A percentile compares a stretch with the other conserved stretches of the same genome.
Evolutionary conservation across 306 rosid genomes (phyloP).

Genomic region (Carpinus fangiana): DNA sequence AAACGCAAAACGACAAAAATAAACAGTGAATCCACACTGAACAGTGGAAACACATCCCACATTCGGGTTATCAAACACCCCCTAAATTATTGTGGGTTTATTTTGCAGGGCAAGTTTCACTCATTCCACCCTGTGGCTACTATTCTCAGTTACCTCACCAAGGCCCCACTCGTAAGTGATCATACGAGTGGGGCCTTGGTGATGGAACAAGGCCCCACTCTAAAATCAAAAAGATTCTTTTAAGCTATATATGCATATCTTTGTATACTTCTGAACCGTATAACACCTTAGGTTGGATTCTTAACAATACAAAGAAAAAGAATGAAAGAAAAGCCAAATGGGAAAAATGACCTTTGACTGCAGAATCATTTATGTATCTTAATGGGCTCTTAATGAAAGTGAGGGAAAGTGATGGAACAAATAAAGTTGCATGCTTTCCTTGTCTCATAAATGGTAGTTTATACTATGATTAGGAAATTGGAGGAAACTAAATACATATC

Average conservation of each 20-base stretch:
- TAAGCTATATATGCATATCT: not conserved
- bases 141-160: constrained; percentile 90
- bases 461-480: too few relatives aligned
- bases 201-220: too few relatives aligned
- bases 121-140: constrained; percentile 97
- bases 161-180: constrained; percentile 91
- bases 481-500: too few relatives aligned
- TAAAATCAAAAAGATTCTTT: too few relatives aligned
- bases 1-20: too few relatives aligned
- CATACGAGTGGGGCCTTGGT: too few relatives aligned
- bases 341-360: too few relatives aligned
- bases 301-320: not conserved
- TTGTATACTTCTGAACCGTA: not conserved
- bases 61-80: too few relatives aligned
- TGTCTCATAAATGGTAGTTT: not conserved
- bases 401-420: constrained; percentile 10
- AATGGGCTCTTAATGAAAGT: not conserved
- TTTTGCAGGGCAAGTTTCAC: constrained; percentile 83
- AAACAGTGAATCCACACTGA: too few relatives aligned
- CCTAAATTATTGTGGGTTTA: not conserved
- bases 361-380: too few relatives aligned
- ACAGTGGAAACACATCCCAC: too few relatives aligned
- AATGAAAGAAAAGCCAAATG: not conserved
- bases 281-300: not conserved
- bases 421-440: not conserved